These are phyloP conservation scores for Neopestalotiopsis sp. DNA, from an alignment of 2,329 filamentous ascomycete species.

Conservation along the genomic window DNA sequence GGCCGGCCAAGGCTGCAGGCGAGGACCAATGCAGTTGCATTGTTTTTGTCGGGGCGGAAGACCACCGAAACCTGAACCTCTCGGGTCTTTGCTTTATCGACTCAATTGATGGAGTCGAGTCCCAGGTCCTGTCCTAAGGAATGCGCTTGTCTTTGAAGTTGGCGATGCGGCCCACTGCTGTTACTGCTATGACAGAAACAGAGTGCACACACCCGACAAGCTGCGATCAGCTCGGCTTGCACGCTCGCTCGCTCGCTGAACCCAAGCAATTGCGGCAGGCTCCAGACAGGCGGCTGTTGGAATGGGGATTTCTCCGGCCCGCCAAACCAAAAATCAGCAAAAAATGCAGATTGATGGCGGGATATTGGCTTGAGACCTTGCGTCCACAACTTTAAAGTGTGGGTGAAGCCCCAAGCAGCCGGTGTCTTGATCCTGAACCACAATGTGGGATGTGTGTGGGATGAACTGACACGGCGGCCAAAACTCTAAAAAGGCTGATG, in stretches of 20 bases:
- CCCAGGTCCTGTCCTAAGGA: background rate
- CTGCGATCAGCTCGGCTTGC: background rate
- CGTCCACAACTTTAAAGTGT: constrained; percentile 6
- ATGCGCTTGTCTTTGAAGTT: constrained; percentile 9
- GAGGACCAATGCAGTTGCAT: constrained; percentile 40
- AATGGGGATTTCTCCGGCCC: constrained; percentile 6
- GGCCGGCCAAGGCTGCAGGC: constrained; percentile 37
- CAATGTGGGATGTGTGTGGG: background rate
- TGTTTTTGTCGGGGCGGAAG: background rate
- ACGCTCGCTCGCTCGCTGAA: background rate
- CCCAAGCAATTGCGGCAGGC: background rate
- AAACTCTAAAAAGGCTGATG: background rate
- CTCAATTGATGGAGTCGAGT: background rate
- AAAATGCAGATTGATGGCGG: background rate
- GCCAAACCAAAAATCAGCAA: too few species aligned
- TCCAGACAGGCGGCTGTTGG: background rate
- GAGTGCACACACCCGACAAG: background rate
- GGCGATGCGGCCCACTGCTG: background rate
- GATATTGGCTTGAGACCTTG: constrained; percentile 1
- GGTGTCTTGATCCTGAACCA: background rate
- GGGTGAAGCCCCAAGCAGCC: constrained; percentile 1
- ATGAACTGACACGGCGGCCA: background rate
- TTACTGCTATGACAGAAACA: background rate
- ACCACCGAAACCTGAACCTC: background rate
- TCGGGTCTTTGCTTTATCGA: background rate